Conservation (phyloP, 805 yeast species). For the Starmerella etchellsii region DNA sequence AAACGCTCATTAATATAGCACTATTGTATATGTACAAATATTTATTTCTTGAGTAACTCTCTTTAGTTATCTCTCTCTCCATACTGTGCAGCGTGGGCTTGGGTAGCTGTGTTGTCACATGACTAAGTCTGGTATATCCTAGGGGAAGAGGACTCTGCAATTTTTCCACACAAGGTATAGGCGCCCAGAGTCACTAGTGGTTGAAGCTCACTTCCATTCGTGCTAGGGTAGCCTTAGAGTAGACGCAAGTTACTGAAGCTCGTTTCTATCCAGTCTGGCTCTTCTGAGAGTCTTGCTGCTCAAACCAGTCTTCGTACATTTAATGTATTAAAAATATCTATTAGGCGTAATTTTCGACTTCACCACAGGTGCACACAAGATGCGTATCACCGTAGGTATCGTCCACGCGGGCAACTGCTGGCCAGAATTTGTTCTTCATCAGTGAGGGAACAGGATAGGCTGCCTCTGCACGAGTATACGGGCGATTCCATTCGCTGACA, state of each 20-base stretch:
- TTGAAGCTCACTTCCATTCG: constrained; percentile 21
- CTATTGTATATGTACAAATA: too few relatives aligned
- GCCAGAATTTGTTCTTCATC: constrained; percentile 79
- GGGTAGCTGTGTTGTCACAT: too few relatives aligned
- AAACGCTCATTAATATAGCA: too few relatives aligned
- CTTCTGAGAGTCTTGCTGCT: constrained; percentile 15
- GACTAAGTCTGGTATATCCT: too few relatives aligned
- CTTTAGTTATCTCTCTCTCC: too few relatives aligned
- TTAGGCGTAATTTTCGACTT: constrained; percentile 19
- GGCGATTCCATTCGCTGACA: constrained; percentile 67
- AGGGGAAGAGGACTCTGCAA: too few relatives aligned
- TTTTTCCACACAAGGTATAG: constrained; percentile 23
- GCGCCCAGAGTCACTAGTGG: constrained; percentile 26
- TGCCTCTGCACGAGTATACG: constrained; percentile 85
- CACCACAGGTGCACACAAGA: constrained; percentile 74
- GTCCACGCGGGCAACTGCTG: constrained; percentile 81
- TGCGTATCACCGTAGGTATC: constrained; percentile 92
- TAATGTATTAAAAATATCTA: not conserved
- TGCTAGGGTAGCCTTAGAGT: constrained; percentile 26
- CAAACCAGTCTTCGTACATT: constrained; percentile 18
- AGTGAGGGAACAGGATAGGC: constrained; percentile 79
- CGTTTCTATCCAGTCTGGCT: constrained; percentile 17
- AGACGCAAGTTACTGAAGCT: constrained; percentile 14
- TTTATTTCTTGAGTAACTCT: too few relatives aligned
- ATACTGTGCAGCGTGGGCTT: too few relatives aligned